These are phyloP conservation scores for Pichia cephalocereana DNA, from an alignment of 805 yeast species.

Conservation along the genomic window DNA sequence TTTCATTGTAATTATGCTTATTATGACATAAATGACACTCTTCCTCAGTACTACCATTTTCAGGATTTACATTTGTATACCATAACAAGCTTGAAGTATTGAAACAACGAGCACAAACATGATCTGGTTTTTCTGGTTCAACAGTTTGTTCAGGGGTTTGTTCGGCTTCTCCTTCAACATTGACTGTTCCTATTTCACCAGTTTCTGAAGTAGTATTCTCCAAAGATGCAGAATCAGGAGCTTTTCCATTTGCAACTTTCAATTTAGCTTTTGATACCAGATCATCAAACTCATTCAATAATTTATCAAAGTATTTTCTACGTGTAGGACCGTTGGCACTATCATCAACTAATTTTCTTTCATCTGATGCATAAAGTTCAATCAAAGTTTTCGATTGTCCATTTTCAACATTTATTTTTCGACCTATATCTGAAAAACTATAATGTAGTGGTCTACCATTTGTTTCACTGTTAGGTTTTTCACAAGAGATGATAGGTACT, in stretches of 20 bases:
- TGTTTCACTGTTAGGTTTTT: constrained; percentile 23
- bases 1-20: neutral
- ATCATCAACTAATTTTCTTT: constrained; percentile 7
- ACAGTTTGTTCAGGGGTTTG: too few species aligned
- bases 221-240: neutral
- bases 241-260: neutral
- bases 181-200: too few species aligned
- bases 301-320: constrained; percentile 5
- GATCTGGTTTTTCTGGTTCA: neutral
- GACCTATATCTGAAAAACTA: constrained; percentile 26
- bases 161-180: too few species aligned
- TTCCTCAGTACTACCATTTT: neutral
- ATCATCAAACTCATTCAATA: constrained; percentile 1
- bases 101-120: constrained; percentile 1
- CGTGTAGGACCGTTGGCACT: constrained; percentile 7
- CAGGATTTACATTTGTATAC: neutral
- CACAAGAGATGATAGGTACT: constrained; percentile 36
- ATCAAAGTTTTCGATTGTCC: constrained; percentile 31
- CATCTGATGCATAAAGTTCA: constrained; percentile 32
- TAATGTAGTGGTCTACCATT: constrained; percentile 15
- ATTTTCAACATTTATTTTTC: constrained; percentile 12
- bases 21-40: constrained; percentile 3
- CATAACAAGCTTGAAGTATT: constrained; percentile 4
- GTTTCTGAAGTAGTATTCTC: neutral
- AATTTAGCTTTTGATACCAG: neutral